Base-by-base conservation (phyloP, 106 monocot species). In the Allium cepa region DNA sequence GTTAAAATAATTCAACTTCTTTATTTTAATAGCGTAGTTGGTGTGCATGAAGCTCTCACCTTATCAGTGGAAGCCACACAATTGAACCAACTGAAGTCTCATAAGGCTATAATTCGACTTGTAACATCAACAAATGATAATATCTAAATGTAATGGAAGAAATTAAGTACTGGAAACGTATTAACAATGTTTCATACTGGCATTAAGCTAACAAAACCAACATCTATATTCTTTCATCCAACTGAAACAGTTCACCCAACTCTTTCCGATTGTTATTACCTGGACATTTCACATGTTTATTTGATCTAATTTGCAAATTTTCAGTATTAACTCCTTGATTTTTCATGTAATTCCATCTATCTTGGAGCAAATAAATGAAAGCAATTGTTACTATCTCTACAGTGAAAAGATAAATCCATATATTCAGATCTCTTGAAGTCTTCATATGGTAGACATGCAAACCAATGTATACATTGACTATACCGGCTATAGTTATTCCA, bases 341-440 rank as follows among this genome's bases (percentile, higher is more conserved):
- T 75, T 71, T 49, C 59, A 87, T 71, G 73, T 82, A 80, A 55
- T 71, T 72, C 79, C 84, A 92, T 70, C 78, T 75, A 60, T 84
- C 87, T 64, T 87, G 84, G 11, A 87, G 53, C 1, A 87, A 68
- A 72, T 87, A 92, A 49, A 84, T 11, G 70, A 92, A 80, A 14
- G 73, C 84, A 53, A 91, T 16, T 46, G 77, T 10, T 3, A 67
- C 64, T 15, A 91, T 63, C 80, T 91, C 77, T 6, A 50, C 27
- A 3, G 91, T 87, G 80, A 91, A 82, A 7, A 84, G 75, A 49
- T 70, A 15, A 0, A 47, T 77, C 91, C 87, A 91, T n/a, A 76
- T 9, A 67, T 51, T 82, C 50, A 69, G 66, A 49, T 82, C 82
- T 64, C 46, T 80, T 28, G 71, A 69, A 3, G 91, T 84, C 75